Evolutionary conservation across 2,329 filamentous ascomycete genomes (phyloP).

Genomic region (Graphilbum sp.): DNA sequence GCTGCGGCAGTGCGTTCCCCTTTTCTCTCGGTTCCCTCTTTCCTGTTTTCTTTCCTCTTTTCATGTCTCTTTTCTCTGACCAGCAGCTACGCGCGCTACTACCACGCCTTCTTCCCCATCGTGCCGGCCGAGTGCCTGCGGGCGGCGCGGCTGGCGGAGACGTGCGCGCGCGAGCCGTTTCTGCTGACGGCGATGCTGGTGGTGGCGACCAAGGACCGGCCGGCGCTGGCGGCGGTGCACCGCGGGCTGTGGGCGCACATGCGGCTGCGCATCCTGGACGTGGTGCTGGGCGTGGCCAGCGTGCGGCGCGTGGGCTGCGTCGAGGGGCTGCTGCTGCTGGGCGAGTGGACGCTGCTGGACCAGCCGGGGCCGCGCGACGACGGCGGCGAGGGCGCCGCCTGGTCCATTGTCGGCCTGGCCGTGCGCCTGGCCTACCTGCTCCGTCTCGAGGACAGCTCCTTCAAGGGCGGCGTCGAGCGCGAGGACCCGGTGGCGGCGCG

Average conservation of each 20-base stretch:
- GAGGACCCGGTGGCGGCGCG: not conserved
- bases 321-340: not conserved
- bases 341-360: not conserved
- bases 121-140: not conserved
- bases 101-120: conserved; percentile 1
- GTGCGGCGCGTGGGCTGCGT: not conserved
- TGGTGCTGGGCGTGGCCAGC: not conserved
- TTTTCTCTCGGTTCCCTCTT: no score
- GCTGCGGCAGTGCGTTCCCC: not conserved
- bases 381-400: not conserved
- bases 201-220: not conserved
- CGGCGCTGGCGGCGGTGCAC: not conserved
- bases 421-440: conserved; percentile 1
- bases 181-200: not conserved
- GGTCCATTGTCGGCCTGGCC: conserved; percentile 1
- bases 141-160: not conserved
- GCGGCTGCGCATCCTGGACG: not conserved
- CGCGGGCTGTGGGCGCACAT: not conserved
- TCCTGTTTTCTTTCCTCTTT: no score
- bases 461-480: not conserved
- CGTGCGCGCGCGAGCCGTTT: not conserved
- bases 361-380: not conserved
- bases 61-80: not conserved
- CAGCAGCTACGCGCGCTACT: not conserved
- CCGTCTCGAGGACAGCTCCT: not conserved